Evolutionary conservation across 2,329 filamentous ascomycete species (phyloP).

Genomic region (Pseudogymnoascus sp.): DNA sequence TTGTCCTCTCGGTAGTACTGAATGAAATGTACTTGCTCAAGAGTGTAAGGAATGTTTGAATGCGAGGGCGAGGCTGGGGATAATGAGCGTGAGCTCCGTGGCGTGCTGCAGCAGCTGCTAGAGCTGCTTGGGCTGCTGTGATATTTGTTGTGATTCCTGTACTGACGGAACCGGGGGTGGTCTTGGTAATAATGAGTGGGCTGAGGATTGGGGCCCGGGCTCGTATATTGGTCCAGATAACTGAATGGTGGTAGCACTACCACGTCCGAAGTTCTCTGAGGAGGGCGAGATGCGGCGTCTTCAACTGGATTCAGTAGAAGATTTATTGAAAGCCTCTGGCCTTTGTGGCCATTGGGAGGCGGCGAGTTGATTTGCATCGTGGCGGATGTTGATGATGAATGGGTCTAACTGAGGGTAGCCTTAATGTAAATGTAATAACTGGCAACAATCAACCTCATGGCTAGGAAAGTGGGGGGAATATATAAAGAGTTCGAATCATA

Average conservation of each 20-base stretch:
- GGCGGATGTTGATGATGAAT: background rate
- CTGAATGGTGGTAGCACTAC: background rate
- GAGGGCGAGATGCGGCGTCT: background rate
- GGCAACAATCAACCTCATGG: background rate
- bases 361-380: background rate
- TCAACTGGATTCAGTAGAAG: background rate
- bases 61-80: background rate
- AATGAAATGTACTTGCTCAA: conserved; percentile 9
- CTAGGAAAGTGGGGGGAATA: background rate
- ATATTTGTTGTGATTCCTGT: background rate
- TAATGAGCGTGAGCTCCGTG: background rate
- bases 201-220: background rate
- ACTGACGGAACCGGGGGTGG: background rate
- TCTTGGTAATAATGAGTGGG: background rate
- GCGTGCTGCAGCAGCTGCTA: background rate
- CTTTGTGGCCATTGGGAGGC: background rate
- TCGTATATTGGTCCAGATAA: background rate
- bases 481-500: background rate
- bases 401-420: background rate
- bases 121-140: background rate
- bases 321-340: background rate
- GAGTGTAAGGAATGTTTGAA: background rate
- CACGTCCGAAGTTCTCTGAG: background rate
- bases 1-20: conserved; percentile 8
- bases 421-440: background rate